These are phyloP conservation scores for Trichosporon coremiiforme DNA, from an alignment of 1,284 basidiomycete species.

Conservation along the genomic window DNA sequence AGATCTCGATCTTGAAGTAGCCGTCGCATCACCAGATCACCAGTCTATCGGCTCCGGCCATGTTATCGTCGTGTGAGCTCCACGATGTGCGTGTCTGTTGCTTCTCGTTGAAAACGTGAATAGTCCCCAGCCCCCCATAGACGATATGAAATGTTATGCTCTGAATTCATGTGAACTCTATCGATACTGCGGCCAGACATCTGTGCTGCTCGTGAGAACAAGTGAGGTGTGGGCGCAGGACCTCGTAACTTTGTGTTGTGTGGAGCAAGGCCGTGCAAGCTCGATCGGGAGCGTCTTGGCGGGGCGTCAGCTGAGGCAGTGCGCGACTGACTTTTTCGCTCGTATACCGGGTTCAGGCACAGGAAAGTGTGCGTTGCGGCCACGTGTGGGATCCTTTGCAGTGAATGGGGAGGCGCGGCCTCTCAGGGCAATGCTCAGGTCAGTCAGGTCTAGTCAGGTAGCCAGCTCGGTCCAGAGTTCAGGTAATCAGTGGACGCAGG, in stretches of 20 bases:
- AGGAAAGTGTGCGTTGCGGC: not conserved
- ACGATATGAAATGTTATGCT: not conserved
- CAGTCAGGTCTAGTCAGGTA: no score
- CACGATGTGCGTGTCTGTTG: not conserved
- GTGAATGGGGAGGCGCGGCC: not conserved
- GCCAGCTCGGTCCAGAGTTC: not conserved
- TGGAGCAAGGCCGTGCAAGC: no score
- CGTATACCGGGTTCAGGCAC: not conserved
- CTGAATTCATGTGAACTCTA: not conserved
- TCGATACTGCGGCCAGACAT: no score
- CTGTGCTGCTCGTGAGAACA: not conserved
- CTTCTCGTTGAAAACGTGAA: not conserved
- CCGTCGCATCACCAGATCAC: no score
- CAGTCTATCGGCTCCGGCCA: not conserved
- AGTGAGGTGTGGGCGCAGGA: no score
- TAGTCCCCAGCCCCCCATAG: not conserved
- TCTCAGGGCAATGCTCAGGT: not conserved
- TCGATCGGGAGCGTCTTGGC: no score
- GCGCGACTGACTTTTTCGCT: not conserved
- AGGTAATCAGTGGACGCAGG: not conserved
- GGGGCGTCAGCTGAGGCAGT: no score
- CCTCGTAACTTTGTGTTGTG: not conserved
- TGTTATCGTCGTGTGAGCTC: not conserved
- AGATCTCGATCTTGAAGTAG: not conserved
- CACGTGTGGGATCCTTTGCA: not conserved